These are phyloP conservation scores for Botryococcus braunii DNA, from an alignment of 163 green algal species.

Conservation along the genomic window DNA sequence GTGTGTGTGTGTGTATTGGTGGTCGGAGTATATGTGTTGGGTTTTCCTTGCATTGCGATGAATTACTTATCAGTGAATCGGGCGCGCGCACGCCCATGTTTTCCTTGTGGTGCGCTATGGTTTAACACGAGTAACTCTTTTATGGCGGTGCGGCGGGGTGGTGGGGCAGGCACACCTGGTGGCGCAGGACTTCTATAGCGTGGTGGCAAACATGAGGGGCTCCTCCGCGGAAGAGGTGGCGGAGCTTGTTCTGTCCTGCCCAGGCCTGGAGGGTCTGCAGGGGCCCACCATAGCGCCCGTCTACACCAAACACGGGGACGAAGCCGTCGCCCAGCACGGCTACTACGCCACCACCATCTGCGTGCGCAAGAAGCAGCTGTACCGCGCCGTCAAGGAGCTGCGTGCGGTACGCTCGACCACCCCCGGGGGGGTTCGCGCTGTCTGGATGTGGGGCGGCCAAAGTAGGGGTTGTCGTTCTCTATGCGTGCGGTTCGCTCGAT, in stretches of 20 bases:
- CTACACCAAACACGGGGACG: conserved; percentile 45
- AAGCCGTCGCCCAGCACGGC: conserved; percentile 19
- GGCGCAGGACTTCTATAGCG: conserved; percentile 59
- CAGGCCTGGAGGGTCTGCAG: conserved; percentile 25
- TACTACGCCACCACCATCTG: conserved; percentile 80
- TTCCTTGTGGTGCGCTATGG: too few species aligned
- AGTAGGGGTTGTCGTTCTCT: too few species aligned
- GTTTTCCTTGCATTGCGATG: too few species aligned
- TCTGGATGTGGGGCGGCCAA: too few species aligned
- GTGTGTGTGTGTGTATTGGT: too few species aligned
- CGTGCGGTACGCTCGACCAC: conserved; percentile 42
- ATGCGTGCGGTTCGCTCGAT: too few species aligned
- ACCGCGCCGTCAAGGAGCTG: conserved; percentile 80
- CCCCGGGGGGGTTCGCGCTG: not conserved
- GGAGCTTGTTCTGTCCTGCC: conserved; percentile 13
- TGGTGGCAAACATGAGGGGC: conserved; percentile 88
- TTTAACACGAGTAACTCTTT: too few species aligned
- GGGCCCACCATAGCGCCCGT: conserved; percentile 84
- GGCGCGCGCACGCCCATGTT: too few species aligned
- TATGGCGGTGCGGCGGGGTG: too few species aligned
- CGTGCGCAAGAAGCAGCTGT: conserved; percentile 84
- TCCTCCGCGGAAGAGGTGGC: conserved; percentile 58
- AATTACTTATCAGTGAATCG: too few species aligned
- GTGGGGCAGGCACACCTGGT: conserved; percentile 72
- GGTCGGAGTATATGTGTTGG: too few species aligned